These are phyloP conservation scores for Penicillium frequentans DNA, from an alignment of 2,329 filamentous ascomycete species.

Conservation along the genomic window DNA sequence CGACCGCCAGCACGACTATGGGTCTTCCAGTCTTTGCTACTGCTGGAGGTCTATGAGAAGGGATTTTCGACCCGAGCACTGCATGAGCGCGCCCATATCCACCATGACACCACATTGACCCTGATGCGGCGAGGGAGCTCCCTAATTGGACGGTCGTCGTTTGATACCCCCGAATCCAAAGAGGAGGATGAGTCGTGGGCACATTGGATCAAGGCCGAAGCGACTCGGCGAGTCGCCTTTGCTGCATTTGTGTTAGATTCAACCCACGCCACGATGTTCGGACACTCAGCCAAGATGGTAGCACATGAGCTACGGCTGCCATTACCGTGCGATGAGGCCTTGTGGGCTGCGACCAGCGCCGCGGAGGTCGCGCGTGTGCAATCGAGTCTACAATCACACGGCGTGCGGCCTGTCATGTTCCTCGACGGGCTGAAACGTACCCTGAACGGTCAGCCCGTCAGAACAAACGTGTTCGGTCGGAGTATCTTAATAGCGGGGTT, in stretches of 20 bases:
- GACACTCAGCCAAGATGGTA: slow-evolving; percentile 94
- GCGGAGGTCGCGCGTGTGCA: slow-evolving; percentile 84
- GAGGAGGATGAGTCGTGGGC: slow-evolving; percentile 87
- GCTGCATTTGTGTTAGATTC: slow-evolving; percentile 94
- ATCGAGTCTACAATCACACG: slow-evolving; percentile 74
- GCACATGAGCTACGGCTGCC: slow-evolving; percentile 92
- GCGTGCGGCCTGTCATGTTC: slow-evolving; percentile 82
- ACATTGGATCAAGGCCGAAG: slow-evolving; percentile 92
- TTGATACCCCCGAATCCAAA: slow-evolving; percentile 78
- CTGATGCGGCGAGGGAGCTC: slow-evolving; percentile 93
- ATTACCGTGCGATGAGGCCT: slow-evolving; percentile 84
- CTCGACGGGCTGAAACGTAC: slow-evolving; percentile 89
- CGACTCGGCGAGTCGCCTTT: slow-evolving; percentile 85
- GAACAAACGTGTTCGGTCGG: slow-evolving; percentile 89
- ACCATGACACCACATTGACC: slow-evolving; percentile 92
- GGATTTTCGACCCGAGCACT: slow-evolving; percentile 91
- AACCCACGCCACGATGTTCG: slow-evolving; percentile 96
- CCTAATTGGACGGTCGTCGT: slow-evolving; percentile 78
- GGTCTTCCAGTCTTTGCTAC: slow-evolving; percentile 87
- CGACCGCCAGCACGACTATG: slow-evolving; percentile 90
- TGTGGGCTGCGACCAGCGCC: slow-evolving; percentile 89
- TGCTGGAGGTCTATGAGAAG: slow-evolving; percentile 94
- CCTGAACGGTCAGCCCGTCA: slow-evolving; percentile 78
- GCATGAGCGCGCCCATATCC: slow-evolving; percentile 93
- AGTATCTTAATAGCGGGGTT: slow-evolving; percentile 93